Conservation (phyloP, 768 basidiomycete species). For the Russula sp. region DNA sequence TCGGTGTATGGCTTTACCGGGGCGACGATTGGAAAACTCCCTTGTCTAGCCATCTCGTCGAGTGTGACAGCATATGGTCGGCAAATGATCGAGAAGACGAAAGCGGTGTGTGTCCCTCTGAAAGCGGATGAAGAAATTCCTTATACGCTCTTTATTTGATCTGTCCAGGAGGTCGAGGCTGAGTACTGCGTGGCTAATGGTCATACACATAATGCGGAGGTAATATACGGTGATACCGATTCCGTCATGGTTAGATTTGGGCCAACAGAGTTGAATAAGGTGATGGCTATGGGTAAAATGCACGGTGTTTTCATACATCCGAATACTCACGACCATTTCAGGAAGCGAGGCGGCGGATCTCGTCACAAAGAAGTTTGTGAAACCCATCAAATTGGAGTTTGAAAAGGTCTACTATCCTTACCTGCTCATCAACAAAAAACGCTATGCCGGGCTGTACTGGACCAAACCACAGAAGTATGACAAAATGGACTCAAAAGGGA, state of each 20-base stretch:
- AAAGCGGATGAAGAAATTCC: not conserved
- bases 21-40: constrained; percentile 93
- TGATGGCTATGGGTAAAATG: constrained; percentile 80
- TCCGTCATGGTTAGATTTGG: constrained; percentile 99
- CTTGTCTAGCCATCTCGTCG: constrained; percentile 93
- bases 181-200: constrained; percentile 84
- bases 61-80: constrained; percentile 95
- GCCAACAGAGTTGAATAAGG: constrained; percentile 72
- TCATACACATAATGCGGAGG: constrained; percentile 77
- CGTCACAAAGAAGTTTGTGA: constrained; percentile 85
- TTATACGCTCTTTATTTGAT: not conserved
- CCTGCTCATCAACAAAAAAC: constrained; percentile 95
- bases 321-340: constrained; percentile 28
- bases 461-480: constrained; percentile 92
- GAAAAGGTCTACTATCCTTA: constrained; percentile 99
- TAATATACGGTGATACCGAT: constrained; percentile 98
- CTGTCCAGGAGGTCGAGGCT: constrained; percentile 71
- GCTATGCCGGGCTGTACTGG: constrained; percentile 98
- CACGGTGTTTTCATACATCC: not conserved
- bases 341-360: constrained; percentile 89
- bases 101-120: constrained; percentile 45
- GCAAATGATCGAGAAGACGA: constrained; percentile 98
- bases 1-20: constrained; percentile 99
- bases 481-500: constrained; percentile 99
- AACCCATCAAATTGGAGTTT: constrained; percentile 98